These are phyloP conservation scores for Papiliotrema nemorosa DNA, from an alignment of 1,284 basidiomycete species.

Conservation along the genomic window DNA sequence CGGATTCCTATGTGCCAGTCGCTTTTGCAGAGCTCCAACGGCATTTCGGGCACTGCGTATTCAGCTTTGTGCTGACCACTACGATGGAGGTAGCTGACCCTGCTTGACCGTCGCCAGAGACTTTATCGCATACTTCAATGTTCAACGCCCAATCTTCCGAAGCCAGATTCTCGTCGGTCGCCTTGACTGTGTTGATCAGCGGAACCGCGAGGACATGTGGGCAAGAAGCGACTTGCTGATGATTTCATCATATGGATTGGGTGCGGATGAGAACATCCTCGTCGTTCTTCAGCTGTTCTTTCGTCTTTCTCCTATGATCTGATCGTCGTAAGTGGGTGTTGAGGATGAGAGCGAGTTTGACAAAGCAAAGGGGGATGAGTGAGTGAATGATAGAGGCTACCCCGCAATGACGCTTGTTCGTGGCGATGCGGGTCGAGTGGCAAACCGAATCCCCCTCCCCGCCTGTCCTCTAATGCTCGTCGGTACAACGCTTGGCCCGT, in stretches of 20 bases:
- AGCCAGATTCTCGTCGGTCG: slow-evolving; percentile 91
- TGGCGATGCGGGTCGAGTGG: not conserved
- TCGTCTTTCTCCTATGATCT: no score
- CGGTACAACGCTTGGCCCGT: no score
- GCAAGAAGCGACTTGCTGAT: slow-evolving; percentile 62
- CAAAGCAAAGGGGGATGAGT: not conserved
- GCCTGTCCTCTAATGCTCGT: no score
- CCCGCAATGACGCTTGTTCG: not conserved
- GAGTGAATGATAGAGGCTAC: not conserved
- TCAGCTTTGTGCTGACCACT: not conserved
- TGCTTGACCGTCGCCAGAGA: slow-evolving; percentile 75
- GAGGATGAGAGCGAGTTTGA: not conserved
- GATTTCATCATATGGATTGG: slow-evolving; percentile 88
- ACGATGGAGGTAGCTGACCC: slow-evolving; percentile 57
- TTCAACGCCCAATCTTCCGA: slow-evolving; percentile 95
- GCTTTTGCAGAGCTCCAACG: slow-evolving; percentile 79
- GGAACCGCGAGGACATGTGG: not conserved
- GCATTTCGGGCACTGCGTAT: slow-evolving; percentile 74
- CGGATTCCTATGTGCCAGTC: slow-evolving; percentile 86
- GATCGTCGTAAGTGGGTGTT: not conserved
- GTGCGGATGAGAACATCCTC: slow-evolving; percentile 52
- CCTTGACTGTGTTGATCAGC: slow-evolving; percentile 64
- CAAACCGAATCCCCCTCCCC: no score
- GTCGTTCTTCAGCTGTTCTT: no score
- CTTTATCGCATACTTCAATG: slow-evolving; percentile 93